phyloP scores from a whole-genome alignment of 306 rosid species.

The Rosa rugosa region DNA sequence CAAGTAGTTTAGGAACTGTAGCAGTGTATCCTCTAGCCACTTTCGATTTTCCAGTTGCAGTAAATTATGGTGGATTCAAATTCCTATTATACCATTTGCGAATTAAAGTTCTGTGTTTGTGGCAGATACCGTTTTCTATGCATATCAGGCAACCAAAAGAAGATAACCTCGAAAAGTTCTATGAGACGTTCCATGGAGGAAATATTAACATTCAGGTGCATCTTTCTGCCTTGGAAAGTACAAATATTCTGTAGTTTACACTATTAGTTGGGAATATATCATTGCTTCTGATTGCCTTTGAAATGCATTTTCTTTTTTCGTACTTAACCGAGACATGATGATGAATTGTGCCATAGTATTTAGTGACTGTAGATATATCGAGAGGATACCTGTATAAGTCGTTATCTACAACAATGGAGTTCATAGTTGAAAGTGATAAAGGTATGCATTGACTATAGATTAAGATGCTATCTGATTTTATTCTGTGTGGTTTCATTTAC shows the following conservation, averaged over 20 bases:
- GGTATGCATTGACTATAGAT: slow-evolving; percentile 35
- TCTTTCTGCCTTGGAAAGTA: slow-evolving; percentile 17
- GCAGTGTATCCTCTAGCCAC: not conserved
- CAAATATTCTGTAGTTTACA: not conserved
- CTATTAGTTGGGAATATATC: not conserved
- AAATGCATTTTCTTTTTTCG: not conserved
- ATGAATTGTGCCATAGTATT: slow-evolving; percentile 60
- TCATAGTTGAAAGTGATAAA: slow-evolving; percentile 80
- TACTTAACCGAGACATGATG: slow-evolving; percentile 28
- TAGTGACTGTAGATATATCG: slow-evolving; percentile 68
- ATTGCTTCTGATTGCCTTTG: not conserved
- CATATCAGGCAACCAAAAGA: slow-evolving; percentile 54
- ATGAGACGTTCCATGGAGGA: slow-evolving; percentile 92
- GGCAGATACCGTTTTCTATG: slow-evolving; percentile 82
- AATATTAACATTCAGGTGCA: slow-evolving; percentile 83
- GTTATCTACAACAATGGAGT: slow-evolving; percentile 75
- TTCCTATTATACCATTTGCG: not conserved
- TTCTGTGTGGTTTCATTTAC: slow-evolving; percentile 6
- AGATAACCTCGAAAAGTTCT: slow-evolving; percentile 57
- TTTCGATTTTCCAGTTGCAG: not conserved
- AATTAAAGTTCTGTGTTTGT: slow-evolving; percentile 14
- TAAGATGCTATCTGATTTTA: not conserved
- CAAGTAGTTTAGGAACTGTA: slow-evolving; percentile 5
- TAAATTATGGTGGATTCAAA: slow-evolving; percentile 9
- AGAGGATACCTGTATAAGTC: slow-evolving; percentile 88